Conservation (phyloP, 306 rosid species). For the Sindora glabra region DNA sequence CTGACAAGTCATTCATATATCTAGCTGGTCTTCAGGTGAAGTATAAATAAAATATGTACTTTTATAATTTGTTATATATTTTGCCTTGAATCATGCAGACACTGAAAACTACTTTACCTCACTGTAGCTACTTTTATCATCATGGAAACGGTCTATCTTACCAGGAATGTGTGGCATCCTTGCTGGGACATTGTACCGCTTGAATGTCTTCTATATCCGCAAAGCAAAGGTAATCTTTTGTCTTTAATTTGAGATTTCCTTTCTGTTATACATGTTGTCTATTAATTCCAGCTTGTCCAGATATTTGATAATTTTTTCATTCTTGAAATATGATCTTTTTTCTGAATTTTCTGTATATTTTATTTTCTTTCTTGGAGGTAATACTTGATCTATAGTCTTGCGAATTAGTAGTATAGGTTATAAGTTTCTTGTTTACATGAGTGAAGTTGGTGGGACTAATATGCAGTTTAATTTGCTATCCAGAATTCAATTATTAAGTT, state of each 20-base stretch:
- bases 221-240: conserved; percentile 75
- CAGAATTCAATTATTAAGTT: too few species aligned
- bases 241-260: background rate
- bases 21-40: conserved; percentile 95
- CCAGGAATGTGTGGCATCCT: conserved; percentile 93
- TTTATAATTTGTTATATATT: background rate
- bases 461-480: too few species aligned
- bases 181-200: conserved; percentile 81
- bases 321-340: too few species aligned
- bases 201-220: conserved; percentile 74
- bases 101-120: conserved; percentile 18
- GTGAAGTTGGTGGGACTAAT: too few species aligned
- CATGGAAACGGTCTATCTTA: conserved; percentile 86
- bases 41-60: background rate
- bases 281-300: background rate
- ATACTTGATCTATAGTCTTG: background rate
- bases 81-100: conserved; percentile 7
- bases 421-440: conserved; percentile 1
- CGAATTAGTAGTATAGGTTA: background rate
- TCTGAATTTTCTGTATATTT: too few species aligned
- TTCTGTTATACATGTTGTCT: background rate
- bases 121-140: conserved; percentile 83
- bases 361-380: too few species aligned
- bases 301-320: too few species aligned
- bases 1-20: conserved; percentile 92